Conservation (phyloP, 192 early-diverging fungal species). For the Mortierella antarctica region DNA sequence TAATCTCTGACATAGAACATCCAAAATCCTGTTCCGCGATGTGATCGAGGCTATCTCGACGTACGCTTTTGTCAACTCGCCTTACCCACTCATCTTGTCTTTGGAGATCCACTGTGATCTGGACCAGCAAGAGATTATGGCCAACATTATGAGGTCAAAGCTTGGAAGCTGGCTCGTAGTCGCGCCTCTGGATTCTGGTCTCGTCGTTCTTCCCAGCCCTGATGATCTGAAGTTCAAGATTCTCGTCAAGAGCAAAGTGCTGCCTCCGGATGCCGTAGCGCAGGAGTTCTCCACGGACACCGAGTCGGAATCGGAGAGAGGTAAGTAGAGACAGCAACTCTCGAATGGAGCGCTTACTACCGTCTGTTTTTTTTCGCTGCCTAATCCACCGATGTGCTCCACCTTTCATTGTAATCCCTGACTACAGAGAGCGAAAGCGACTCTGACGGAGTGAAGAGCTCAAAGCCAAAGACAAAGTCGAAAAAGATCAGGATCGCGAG, state of each 20-base stretch:
- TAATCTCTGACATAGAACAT: constrained; percentile 61
- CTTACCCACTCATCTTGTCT: constrained; percentile 87
- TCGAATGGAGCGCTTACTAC: neutral
- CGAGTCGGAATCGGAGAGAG: constrained; percentile 54
- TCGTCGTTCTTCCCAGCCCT: constrained; percentile 73
- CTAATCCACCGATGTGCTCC: neutral
- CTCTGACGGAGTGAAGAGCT: constrained; percentile 27
- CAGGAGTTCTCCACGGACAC: constrained; percentile 54
- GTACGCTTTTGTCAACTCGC: constrained; percentile 87
- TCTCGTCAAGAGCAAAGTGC: constrained; percentile 77
- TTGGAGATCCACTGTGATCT: constrained; percentile 85
- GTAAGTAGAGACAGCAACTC: constrained; percentile 3
- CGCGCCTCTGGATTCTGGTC: constrained; percentile 48
- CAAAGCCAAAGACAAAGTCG: constrained; percentile 34
- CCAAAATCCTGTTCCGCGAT: constrained; percentile 83
- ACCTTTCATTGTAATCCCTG: neutral
- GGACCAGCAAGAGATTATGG: constrained; percentile 82
- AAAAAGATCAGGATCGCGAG: constrained; percentile 60
- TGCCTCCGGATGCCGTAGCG: constrained; percentile 10
- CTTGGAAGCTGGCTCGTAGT: constrained; percentile 77
- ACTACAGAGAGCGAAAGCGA: constrained; percentile 52
- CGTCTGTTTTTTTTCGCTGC: neutral
- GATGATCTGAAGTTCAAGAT: constrained; percentile 74
- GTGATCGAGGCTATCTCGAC: constrained; percentile 83
- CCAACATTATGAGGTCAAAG: constrained; percentile 68